These are phyloP conservation scores for Crotalaria pallida DNA, from an alignment of 306 rosid species.

Conservation along the genomic window DNA sequence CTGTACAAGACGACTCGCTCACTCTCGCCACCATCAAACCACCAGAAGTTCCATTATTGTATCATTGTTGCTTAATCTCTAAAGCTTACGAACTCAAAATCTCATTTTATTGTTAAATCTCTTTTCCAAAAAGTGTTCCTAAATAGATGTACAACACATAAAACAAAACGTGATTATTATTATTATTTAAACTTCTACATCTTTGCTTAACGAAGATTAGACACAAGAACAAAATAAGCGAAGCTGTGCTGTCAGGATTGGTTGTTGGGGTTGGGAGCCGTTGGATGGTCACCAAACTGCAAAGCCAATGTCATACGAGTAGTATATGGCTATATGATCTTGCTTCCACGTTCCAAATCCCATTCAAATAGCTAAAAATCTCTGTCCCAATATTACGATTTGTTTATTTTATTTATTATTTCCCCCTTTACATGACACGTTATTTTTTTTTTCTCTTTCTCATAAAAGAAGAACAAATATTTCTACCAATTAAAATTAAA, in stretches of 20 bases:
- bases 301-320: background rate
- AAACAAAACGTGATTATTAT: too few relatives aligned
- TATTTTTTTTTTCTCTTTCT: background rate
- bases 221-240: background rate
- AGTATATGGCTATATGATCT: background rate
- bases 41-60: too few relatives aligned
- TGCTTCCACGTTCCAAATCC: constrained; percentile 1
- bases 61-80: too few relatives aligned
- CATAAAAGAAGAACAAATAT: background rate
- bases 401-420: constrained; percentile 24
- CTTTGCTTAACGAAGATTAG: too few relatives aligned
- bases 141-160: too few relatives aligned
- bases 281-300: constrained; percentile 36
- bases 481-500: background rate
- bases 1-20: too few relatives aligned
- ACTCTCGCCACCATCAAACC: too few relatives aligned
- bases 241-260: constrained; percentile 7
- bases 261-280: constrained; percentile 29
- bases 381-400: background rate
- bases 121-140: too few relatives aligned
- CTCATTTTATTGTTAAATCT: too few relatives aligned
- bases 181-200: too few relatives aligned
- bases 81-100: too few relatives aligned
- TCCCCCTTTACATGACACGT: background rate
- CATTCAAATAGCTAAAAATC: constrained; percentile 1